Percentiles rank a stretch among this genome's conserved stretches.
These are phyloP conservation scores for Cordyceps militaris DNA, from an alignment of 2,329 filamentous ascomycete genomes.

Conservation along the genomic window DNA sequence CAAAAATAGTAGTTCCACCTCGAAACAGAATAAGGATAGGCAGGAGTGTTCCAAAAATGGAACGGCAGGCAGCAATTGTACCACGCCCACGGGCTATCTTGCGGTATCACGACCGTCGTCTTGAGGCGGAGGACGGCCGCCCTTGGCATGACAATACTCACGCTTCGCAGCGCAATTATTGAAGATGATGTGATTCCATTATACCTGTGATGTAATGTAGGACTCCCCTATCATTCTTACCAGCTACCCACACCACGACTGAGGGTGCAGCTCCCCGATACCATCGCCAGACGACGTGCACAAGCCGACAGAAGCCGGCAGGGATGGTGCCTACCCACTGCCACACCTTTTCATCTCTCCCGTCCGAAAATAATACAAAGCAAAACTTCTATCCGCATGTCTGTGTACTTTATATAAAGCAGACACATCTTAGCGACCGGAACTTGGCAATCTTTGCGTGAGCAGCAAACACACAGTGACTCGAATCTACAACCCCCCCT, in stretches of 20 bases:
- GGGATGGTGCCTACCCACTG: background rate
- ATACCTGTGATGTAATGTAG: background rate
- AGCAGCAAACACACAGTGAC: background rate
- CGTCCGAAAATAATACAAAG: background rate
- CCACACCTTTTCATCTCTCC: background rate
- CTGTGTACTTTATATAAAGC: background rate
- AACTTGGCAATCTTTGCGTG: background rate
- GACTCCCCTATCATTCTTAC: background rate
- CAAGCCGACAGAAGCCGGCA: background rate
- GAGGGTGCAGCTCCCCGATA: background rate
- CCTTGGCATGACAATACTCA: background rate
- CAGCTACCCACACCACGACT: background rate
- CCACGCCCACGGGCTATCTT: background rate
- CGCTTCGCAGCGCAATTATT: background rate
- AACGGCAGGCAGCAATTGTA: background rate
- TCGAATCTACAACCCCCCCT: background rate
- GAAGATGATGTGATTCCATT: background rate
- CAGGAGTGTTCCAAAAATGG: background rate
- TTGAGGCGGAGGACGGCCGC: background rate
- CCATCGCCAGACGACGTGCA: no score
- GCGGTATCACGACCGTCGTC: background rate
- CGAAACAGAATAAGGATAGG: background rate
- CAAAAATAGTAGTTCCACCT: accelerated
- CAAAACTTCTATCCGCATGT: background rate
- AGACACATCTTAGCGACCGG: background rate